Evolutionary conservation across 2,329 filamentous ascomycete genomes (phyloP).

Genomic region (Cladobotryum protrusum): DNA sequence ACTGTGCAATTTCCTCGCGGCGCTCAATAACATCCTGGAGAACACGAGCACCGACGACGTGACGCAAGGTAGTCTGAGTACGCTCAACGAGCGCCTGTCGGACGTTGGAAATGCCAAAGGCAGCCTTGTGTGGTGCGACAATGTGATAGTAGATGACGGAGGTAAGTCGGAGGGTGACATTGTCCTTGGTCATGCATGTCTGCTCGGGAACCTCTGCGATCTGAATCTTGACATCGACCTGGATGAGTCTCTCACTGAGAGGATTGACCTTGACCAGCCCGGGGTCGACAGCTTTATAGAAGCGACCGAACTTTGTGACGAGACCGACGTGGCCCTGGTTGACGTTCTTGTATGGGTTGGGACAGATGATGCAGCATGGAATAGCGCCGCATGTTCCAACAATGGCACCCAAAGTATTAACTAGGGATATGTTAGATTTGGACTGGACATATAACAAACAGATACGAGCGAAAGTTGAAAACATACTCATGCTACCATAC

Average conservation of each 20-base stretch:
- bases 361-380: conserved; percentile 85
- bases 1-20: conserved; percentile 91
- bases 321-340: conserved; percentile 90
- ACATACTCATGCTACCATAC: conserved; percentile 82
- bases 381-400: conserved; percentile 79
- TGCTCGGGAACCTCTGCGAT: conserved; percentile 95
- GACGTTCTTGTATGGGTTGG: conserved; percentile 93
- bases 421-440: conserved; percentile 26
- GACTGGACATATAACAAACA: background rate
- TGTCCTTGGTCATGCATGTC: conserved; percentile 99
- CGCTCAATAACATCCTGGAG: conserved; percentile 98
- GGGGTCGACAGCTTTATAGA: conserved; percentile 92
- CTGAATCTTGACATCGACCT: conserved; percentile 98
- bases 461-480: too few species aligned
- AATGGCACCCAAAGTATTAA: conserved; percentile 66
- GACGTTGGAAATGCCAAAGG: conserved; percentile 92
- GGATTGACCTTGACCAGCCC: conserved; percentile 97
- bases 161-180: conserved; percentile 87
- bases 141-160: conserved; percentile 99
- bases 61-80: conserved; percentile 93
- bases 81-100: conserved; percentile 95
- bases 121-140: conserved; percentile 88
- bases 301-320: conserved; percentile 90
- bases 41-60: conserved; percentile 91
- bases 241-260: conserved; percentile 79